These are phyloP conservation scores for Acidiella bohemica DNA, from an alignment of 495 filamentous ascomycete genomes.

Conservation along the genomic window DNA sequence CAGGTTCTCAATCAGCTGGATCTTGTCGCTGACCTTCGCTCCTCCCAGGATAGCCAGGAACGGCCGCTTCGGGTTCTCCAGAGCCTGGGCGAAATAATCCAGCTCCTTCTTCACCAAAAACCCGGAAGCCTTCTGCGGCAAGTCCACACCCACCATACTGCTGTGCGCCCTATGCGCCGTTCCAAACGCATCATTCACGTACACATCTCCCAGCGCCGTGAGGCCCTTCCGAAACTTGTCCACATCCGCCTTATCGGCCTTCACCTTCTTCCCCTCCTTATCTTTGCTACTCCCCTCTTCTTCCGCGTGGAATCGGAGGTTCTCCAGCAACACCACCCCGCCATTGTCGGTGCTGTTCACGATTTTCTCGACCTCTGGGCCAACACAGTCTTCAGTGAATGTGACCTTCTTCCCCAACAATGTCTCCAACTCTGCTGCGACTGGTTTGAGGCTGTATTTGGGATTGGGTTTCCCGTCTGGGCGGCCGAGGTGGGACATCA, in stretches of 20 bases:
- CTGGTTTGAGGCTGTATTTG: conserved; percentile 90
- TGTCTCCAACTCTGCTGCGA: conserved; percentile 84
- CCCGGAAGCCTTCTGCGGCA: conserved; percentile 89
- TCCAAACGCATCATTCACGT: conserved; percentile 98
- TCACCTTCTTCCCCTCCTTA: conserved; percentile 80
- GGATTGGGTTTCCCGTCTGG: conserved; percentile 77
- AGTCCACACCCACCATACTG: conserved; percentile 94
- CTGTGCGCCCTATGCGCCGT: conserved; percentile 96
- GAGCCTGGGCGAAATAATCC: conserved; percentile 95
- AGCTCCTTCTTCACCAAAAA: conserved; percentile 99
- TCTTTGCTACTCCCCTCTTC: conserved; percentile 94
- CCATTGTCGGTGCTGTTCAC: conserved; percentile 75
- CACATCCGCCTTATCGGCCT: conserved; percentile 86
- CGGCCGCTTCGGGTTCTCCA: conserved; percentile 82
- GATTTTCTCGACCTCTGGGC: conserved; percentile 71
- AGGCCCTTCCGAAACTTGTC: conserved; percentile 88
- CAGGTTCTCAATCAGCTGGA: conserved; percentile 97
- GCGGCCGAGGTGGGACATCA: conserved; percentile 98
- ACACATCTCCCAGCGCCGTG: conserved; percentile 89
- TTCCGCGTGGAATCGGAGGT: conserved; percentile 93
- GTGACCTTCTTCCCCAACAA: conserved; percentile 66
- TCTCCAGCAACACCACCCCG: conserved; percentile 84
- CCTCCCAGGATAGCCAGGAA: conserved; percentile 98
- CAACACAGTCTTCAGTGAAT: conserved; percentile 86
- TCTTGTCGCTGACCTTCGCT: conserved; percentile 98